Evolutionary conservation across 495 filamentous ascomycete genomes (phyloP).

Genomic region (Astrothelium subdiscretum): DNA sequence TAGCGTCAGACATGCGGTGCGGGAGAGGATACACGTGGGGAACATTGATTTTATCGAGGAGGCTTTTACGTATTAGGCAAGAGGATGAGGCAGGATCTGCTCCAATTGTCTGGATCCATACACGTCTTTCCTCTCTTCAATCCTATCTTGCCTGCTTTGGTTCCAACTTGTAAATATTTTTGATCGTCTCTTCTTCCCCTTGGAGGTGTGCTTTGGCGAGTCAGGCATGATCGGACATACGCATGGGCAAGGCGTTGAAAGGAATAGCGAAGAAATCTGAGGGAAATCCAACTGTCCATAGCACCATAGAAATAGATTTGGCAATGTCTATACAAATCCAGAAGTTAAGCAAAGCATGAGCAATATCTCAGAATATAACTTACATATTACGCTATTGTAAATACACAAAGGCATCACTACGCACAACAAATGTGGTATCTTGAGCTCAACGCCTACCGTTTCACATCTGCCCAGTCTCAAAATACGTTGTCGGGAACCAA

Average conservation of each 20-base stretch:
- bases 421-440: background rate
- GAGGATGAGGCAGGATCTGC: background rate
- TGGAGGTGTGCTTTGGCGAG: background rate
- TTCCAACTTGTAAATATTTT: background rate
- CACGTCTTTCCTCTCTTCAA: background rate
- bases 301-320: background rate
- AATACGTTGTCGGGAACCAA: background rate
- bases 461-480: background rate
- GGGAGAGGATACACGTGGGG: conserved; percentile 51
- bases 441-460: background rate
- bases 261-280: background rate
- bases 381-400: background rate
- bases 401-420: too few species aligned
- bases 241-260: background rate
- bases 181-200: background rate
- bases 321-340: background rate
- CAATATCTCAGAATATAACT: background rate
- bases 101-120: too few species aligned
- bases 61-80: conserved; percentile 56
- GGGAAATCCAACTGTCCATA: background rate
- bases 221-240: background rate
- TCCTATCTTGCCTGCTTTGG: background rate
- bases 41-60: conserved; percentile 88
- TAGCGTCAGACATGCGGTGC: conserved; percentile 64
- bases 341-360: background rate